Percentiles rank a stretch among this genome's conserved stretches.
phyloP scores from a whole-genome alignment of 306 rosid genomes.

The Elaeagnus macrophylla region DNA sequence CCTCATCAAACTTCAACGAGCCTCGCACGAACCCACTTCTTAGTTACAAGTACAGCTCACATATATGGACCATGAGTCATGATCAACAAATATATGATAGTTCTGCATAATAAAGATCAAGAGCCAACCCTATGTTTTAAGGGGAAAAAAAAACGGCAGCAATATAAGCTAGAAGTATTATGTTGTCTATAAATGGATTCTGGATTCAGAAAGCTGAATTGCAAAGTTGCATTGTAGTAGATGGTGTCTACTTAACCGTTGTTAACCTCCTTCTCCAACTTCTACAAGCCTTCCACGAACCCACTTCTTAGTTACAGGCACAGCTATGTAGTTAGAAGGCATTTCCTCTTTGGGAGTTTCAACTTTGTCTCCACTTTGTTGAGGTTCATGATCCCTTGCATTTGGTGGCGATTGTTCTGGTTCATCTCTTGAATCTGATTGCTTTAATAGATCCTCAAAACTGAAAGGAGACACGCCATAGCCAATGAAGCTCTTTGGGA shows the following conservation, averaged over 20 bases:
- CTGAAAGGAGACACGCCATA: constrained; percentile 23
- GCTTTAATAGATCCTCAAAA: constrained; percentile 25
- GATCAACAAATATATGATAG: too few relatives aligned
- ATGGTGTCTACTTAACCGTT: constrained; percentile 11
- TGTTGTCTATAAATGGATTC: too few relatives aligned
- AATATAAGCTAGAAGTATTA: too few relatives aligned
- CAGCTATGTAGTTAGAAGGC: constrained; percentile 20
- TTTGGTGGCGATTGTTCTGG: constrained; percentile 21
- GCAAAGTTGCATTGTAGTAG: neutral
- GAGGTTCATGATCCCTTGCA: constrained; percentile 22
- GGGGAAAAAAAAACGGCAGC: too few relatives aligned
- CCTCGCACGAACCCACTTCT: constrained; percentile 85
- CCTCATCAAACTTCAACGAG: constrained; percentile 59
- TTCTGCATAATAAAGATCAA: too few relatives aligned
- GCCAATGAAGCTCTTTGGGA: constrained; percentile 28
- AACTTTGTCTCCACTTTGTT: constrained; percentile 27
- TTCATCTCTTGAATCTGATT: constrained; percentile 19
- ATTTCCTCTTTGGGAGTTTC: constrained; percentile 29
- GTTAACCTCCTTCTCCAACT: constrained; percentile 40
- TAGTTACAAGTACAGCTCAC: too few relatives aligned
- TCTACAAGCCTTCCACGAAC: constrained; percentile 81
- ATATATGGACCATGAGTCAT: too few relatives aligned
- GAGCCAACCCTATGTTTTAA: too few relatives aligned
- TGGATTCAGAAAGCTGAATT: constrained; percentile 15
- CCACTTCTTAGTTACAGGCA: constrained; percentile 64